Evolutionary conservation across 2,329 filamentous ascomycete genomes (phyloP), one percentile per base, ranked within the genome.

Genomic region (Ustulina deusta): DNA sequence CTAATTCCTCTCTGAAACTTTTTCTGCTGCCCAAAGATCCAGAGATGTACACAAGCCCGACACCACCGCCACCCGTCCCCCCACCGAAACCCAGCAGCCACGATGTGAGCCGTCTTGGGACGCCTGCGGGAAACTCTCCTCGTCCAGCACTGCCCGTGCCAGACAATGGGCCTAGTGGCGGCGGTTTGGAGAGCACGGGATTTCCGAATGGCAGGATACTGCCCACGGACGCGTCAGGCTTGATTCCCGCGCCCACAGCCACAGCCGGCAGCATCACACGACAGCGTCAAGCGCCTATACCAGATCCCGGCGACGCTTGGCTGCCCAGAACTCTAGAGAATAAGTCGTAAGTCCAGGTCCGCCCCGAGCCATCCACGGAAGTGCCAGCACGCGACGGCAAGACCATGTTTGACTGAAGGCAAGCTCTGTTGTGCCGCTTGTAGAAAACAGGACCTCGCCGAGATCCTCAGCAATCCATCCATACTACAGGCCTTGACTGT

Each of bases 401-500:
- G 27, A 32, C 13, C 44, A 38, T n/a, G 11, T 22, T 25, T 57
- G 20, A 60, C 51, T 20, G 11, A 29, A n/a, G 13, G 3, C 73
- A 56, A 57, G 69, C 68, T 68, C 61, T 61, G 58, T 38, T 68
- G 52, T 46, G 48, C 64, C 36, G 13, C 48, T 78, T 29, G 22
- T 76, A 93, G 93, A 59, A 95, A 93, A 74, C 87, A 92, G 76
- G 91, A 97, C 79, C 88, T 97, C 11, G 87, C 91, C 61, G 84
- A 89, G 55, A 85, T 94, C 56, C 84, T 94, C 66, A 83, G 87
- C 71, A 86, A 86, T 67, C 87, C 90, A 1, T 75, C 84, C 27
- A 86, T 97, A 27, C 88, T 97, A 70, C 85, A 89, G 49, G 90
- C 93, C n/a, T 86, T 97, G 32, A 88, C 93, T 46, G 86, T 91